Evolutionary conservation across 2,329 filamentous ascomycete species (phyloP).

Genomic region (Colletotrichum tanaceti): DNA sequence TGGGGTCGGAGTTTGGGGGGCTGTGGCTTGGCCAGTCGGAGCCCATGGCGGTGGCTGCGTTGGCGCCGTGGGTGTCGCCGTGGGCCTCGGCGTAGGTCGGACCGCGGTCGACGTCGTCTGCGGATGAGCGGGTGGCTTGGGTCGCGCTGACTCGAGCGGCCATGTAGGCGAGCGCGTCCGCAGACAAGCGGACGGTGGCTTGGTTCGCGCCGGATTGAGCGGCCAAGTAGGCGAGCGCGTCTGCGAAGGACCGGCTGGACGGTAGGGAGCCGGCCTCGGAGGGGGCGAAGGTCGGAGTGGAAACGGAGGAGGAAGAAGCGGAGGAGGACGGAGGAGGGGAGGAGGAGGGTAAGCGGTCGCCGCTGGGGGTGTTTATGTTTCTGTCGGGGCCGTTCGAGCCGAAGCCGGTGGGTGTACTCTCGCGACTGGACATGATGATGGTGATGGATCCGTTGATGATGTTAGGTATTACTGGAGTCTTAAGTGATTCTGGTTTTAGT

Average conservation of each 20-base stretch:
- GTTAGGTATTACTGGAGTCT: neutral
- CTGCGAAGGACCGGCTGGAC: too few relatives aligned
- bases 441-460: neutral
- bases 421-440: neutral
- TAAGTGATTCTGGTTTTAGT: neutral
- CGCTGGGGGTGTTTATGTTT: neutral
- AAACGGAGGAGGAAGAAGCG: too few relatives aligned
- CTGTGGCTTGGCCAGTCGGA: neutral
- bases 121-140: neutral
- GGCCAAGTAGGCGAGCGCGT: neutral
- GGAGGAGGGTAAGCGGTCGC: neutral
- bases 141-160: neutral
- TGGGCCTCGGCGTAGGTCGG: neutral
- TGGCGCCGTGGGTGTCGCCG: neutral
- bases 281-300: too few relatives aligned
- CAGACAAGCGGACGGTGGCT: too few relatives aligned
- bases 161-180: constrained; percentile 10
- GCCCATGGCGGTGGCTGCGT: neutral
- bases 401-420: neutral
- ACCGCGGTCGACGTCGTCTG: neutral
- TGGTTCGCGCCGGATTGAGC: too few relatives aligned
- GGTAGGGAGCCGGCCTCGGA: too few relatives aligned
- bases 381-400: neutral
- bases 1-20: neutral
- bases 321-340: neutral